Conservation (phyloP, 2,329 filamentous ascomycete genomes). For the Botrytis byssoidea region DNA sequence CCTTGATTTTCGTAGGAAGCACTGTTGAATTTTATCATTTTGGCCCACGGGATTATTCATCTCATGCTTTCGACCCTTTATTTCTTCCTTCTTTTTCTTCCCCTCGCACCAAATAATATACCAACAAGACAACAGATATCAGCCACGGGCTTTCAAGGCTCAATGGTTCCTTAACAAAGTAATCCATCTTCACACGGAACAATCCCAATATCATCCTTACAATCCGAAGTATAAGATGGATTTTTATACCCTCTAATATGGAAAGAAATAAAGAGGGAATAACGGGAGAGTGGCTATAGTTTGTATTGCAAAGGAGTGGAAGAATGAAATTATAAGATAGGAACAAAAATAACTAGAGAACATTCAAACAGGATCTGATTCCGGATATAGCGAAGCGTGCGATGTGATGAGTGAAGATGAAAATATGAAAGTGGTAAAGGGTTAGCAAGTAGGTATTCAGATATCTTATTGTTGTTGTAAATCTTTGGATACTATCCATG, state of each 20-base stretch:
- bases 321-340: not conserved
- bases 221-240: not conserved
- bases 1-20: not conserved
- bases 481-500: not conserved
- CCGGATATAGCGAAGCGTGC: not conserved
- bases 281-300: not conserved
- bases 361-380: not conserved
- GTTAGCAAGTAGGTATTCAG: not conserved
- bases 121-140: not conserved
- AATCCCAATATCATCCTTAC: not conserved
- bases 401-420: not conserved
- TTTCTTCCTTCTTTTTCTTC: too few relatives aligned
- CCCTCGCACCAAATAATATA: rapidly evolving
- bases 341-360: not conserved
- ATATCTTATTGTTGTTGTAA: too few relatives aligned
- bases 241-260: not conserved
- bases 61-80: too few relatives aligned
- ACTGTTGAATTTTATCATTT: not conserved
- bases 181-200: too few relatives aligned
- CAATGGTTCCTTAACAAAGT: too few relatives aligned
- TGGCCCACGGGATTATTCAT: too few relatives aligned
- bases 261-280: not conserved
- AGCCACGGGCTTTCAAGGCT: too few relatives aligned
- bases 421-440: not conserved
- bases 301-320: not conserved